Evolutionary conservation across 2,329 filamentous ascomycete genomes (phyloP), one percentile per base, ranked within the genome.

Genomic region (Bipolaris sorokiniana): DNA sequence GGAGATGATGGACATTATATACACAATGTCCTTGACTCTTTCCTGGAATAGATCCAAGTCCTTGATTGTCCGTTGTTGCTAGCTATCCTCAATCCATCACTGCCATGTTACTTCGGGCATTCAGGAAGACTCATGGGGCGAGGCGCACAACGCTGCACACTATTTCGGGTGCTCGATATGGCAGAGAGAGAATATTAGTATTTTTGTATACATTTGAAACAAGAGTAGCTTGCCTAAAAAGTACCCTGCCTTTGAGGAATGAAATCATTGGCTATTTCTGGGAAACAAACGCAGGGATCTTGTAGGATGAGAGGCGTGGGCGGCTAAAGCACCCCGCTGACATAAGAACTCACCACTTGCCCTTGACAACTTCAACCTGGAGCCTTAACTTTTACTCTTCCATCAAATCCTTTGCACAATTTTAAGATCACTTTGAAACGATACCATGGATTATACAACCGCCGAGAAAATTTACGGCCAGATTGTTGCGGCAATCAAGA

Each of bases 191-290:
- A 11, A 31, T 45, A 10, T n/a, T 13, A 31, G 41, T 45, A 45
- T 31, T 45, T 45, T 45, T 31, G 41, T 45, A 45, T 11, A 45
- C n/a, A 45, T 13, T 18, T 31, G 41, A 45, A 45, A 45, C 41
- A 4, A 45, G 41, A 31, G 10, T 16, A 11, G 23, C 41, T 28
- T 13, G 41, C 41, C 41, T 28, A 31, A 31, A 23, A 18, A 23
- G 5, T 11, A 45, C 41, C 26, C 26, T 18, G 10, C 3, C 18
- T 7, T 26, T 31, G 41, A 3, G 20, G n/a, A n/a, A 16, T 28
- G 16, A 31, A 7, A 4, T 10, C 7, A 45, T 45, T 45, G 41
- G 41, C 15, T 31, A 45, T 26, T 28, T 44, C n/a, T 15, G 23
- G 16, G 23, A 13, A 31, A 45, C 41, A 31, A 28, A 31, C 7